These are phyloP conservation scores for Peronospora belbahrii DNA, from an alignment of 352 stramenopile species.

Conservation along the genomic window DNA sequence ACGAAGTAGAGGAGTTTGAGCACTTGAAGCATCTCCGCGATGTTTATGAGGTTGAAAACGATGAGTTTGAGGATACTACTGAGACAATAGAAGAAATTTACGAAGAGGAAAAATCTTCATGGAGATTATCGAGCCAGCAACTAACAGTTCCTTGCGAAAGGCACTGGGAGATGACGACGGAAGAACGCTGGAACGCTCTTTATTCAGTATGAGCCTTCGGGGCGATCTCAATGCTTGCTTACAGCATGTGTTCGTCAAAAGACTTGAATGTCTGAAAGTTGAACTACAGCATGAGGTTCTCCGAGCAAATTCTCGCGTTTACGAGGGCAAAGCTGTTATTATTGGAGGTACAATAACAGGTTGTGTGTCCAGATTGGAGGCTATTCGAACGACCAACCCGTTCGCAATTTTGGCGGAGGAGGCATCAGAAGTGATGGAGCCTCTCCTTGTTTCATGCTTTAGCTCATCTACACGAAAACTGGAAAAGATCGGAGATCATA, in stretches of 20 bases:
- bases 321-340: slow-evolving; percentile 79
- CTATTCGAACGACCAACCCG: too few species aligned
- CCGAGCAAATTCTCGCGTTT: slow-evolving; percentile 57
- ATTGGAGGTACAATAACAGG: slow-evolving; percentile 85
- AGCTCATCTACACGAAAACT: too few species aligned
- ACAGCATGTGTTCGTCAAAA: slow-evolving; percentile 14
- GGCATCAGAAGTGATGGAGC: too few species aligned
- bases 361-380: too few species aligned
- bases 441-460: too few species aligned
- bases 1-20: slow-evolving; percentile 73
- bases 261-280: slow-evolving; percentile 37
- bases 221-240: slow-evolving; percentile 16
- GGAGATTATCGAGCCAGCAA: slow-evolving; percentile 11
- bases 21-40: slow-evolving; percentile 80
- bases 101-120: slow-evolving; percentile 23
- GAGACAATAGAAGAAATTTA: slow-evolving; percentile 28
- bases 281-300: slow-evolving; percentile 51
- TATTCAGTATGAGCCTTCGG: slow-evolving; percentile 26
- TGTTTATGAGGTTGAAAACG: slow-evolving; percentile 56
- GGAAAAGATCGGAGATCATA: too few species aligned
- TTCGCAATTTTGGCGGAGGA: too few species aligned
- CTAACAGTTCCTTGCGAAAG: slow-evolving; percentile 30
- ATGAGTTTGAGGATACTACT: slow-evolving; percentile 23
- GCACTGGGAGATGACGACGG: slow-evolving; percentile 65
- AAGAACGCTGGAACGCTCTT: slow-evolving; percentile 42